Conservation (phyloP, 2,329 filamentous ascomycete species). For the Sporothrix phasma region DNA sequence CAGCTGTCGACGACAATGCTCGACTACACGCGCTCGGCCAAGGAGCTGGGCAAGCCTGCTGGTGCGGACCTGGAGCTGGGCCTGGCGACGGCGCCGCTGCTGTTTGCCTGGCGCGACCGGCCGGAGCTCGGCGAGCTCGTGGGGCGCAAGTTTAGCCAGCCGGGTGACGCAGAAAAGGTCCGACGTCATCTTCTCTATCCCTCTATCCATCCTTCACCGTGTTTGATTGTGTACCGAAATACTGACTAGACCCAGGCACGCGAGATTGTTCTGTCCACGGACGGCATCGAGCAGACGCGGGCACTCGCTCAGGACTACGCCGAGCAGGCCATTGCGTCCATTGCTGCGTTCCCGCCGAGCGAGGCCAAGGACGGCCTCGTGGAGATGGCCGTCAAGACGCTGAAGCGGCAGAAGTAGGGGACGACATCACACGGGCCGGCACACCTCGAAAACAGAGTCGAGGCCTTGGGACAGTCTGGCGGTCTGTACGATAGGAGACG, state of each 20-base stretch:
- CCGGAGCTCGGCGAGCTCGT: slow-evolving; percentile 78
- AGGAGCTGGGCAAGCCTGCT: slow-evolving; percentile 85
- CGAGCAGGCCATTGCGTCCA: slow-evolving; percentile 76
- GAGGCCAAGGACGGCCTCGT: slow-evolving; percentile 86
- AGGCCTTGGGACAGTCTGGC: too few relatives aligned
- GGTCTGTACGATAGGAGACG: slow-evolving; percentile 7
- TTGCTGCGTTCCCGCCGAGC: slow-evolving; percentile 77
- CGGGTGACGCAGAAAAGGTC: slow-evolving; percentile 82
- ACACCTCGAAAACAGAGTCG: too few relatives aligned
- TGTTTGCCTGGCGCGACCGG: slow-evolving; percentile 92
- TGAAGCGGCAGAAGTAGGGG: slow-evolving; percentile 69
- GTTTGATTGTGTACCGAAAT: not conserved
- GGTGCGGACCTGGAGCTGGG: slow-evolving; percentile 90
- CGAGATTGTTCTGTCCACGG: slow-evolving; percentile 69
- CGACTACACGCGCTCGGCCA: slow-evolving; percentile 80
- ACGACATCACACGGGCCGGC: too few relatives aligned
- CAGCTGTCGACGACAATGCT: slow-evolving; percentile 98
- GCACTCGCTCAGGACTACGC: slow-evolving; percentile 85
- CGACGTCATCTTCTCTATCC: too few relatives aligned
- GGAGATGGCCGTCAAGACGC: slow-evolving; percentile 88
- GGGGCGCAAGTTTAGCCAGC: slow-evolving; percentile 74
- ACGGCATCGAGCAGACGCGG: slow-evolving; percentile 86
- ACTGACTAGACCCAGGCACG: slow-evolving; percentile 53
- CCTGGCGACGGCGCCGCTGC: slow-evolving; percentile 80
- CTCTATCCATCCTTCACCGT: too few relatives aligned